phyloP scores from a whole-genome alignment of 306 rosid species.

The Spatholobus suberectus region DNA sequence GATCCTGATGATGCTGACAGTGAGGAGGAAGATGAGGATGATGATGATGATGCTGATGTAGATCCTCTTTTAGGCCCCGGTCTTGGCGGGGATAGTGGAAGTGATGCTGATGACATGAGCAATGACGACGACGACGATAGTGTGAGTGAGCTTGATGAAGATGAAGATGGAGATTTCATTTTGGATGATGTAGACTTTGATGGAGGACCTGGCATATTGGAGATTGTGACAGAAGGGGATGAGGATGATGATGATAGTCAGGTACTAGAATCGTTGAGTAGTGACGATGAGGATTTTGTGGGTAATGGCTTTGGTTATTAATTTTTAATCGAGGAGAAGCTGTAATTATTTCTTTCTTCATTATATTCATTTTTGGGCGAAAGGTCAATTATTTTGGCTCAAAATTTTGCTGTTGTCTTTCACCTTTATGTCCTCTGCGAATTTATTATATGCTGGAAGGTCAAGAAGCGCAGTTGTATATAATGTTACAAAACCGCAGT shows the following conservation, averaged over 20 bases:
- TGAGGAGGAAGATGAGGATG: slow-evolving; percentile 90
- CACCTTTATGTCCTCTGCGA: neutral
- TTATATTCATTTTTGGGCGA: slow-evolving; percentile 47
- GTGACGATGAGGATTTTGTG: slow-evolving; percentile 77
- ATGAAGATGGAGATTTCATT: slow-evolving; percentile 76
- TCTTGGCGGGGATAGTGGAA: slow-evolving; percentile 80
- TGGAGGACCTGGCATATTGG: slow-evolving; percentile 72
- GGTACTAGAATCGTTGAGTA: slow-evolving; percentile 62
- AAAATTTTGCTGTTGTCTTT: slow-evolving; percentile 46
- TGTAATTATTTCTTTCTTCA: slow-evolving; percentile 60
- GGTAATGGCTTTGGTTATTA: slow-evolving; percentile 72
- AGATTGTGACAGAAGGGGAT: slow-evolving; percentile 73
- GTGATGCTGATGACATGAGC: slow-evolving; percentile 80
- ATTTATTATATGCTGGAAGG: slow-evolving; percentile 14
- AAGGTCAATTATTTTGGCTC: slow-evolving; percentile 25
- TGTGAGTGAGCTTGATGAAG: slow-evolving; percentile 65
- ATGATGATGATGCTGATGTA: slow-evolving; percentile 56
- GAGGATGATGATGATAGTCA: slow-evolving; percentile 87
- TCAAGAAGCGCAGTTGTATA: slow-evolving; percentile 41
- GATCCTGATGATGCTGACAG: slow-evolving; percentile 98
- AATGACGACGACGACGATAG: slow-evolving; percentile 75
- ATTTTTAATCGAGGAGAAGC: slow-evolving; percentile 35
- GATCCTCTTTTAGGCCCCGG: slow-evolving; percentile 80
- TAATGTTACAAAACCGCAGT: slow-evolving; percentile 6
- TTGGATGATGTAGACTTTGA: slow-evolving; percentile 75